Percentiles rank a stretch among this genome's conserved stretches.
Conservation (phyloP, 1,284 basidiomycete genomes). For the Takashimella koratensis region DNA sequence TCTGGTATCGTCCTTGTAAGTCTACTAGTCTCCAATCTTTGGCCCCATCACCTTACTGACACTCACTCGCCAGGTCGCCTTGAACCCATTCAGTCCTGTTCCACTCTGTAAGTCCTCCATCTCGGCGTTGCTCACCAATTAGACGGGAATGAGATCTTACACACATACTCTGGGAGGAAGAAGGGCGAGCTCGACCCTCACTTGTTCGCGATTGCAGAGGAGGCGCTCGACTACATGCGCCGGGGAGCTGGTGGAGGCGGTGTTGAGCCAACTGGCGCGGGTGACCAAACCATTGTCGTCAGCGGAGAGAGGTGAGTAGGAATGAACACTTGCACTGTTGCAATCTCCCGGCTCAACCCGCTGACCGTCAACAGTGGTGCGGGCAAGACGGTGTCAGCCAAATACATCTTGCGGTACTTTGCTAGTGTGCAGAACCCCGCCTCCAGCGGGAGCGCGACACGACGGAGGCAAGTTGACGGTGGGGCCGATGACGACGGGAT, state of each 20-base stretch:
- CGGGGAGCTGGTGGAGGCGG: constrained; percentile 50
- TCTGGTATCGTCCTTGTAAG: constrained; percentile 72
- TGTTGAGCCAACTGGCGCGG: constrained; percentile 64
- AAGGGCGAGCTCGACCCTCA: constrained; percentile 97
- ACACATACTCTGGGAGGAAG: constrained; percentile 88
- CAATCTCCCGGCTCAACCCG: neutral
- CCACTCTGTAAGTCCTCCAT: constrained; percentile 58
- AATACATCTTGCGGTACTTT: constrained; percentile 99
- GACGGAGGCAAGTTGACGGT: constrained; percentile 20
- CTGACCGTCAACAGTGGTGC: constrained; percentile 66
- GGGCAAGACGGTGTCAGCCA: constrained; percentile 98
- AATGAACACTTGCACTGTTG: neutral
- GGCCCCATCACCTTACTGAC: no score
- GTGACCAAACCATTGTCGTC: constrained; percentile 97
- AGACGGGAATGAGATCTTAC: constrained; percentile 92
- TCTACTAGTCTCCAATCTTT: neutral
- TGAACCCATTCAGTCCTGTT: constrained; percentile 96
- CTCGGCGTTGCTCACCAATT: constrained; percentile 3
- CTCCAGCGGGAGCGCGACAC: constrained; percentile 48
- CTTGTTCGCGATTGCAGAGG: constrained; percentile 97
- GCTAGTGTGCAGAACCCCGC: constrained; percentile 90
- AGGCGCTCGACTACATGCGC: constrained; percentile 95
- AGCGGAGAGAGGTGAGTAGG: constrained; percentile 85
- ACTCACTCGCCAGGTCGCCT: constrained; percentile 68
- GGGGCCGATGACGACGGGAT: constrained; percentile 51